Conservation (phyloP, 768 basidiomycete genomes). For the Amanita muscaria region DNA sequence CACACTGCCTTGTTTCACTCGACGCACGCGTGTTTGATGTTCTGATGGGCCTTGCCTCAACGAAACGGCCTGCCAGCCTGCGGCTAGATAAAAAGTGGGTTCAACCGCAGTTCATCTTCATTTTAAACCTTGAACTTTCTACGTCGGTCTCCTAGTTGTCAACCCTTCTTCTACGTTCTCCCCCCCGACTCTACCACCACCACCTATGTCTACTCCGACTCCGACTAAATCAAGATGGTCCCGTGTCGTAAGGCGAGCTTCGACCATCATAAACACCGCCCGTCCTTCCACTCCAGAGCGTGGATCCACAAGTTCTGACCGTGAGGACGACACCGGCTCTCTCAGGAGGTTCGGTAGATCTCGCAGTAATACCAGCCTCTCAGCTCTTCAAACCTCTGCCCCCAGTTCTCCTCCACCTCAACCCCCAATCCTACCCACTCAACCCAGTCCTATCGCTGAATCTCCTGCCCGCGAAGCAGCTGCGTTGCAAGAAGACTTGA, state of each 20-base stretch:
- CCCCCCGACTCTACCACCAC: too few species aligned
- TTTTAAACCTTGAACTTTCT: not conserved
- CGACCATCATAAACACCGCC: constrained; percentile 35
- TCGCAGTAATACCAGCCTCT: constrained; percentile 6
- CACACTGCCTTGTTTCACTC: too few species aligned
- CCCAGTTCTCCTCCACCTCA: constrained; percentile 18
- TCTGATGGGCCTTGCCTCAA: constrained; percentile 38
- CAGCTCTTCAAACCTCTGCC: constrained; percentile 9
- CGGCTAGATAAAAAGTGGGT: constrained; percentile 26
- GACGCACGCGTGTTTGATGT: too few species aligned
- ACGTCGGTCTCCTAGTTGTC: not conserved
- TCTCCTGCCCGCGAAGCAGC: constrained; percentile 55
- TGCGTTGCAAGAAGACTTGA: constrained; percentile 19
- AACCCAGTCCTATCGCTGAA: constrained; percentile 63
- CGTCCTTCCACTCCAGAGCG: constrained; percentile 25
- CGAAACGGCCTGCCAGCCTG: constrained; percentile 36
- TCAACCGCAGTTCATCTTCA: not conserved
- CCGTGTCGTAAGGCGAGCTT: too few species aligned
- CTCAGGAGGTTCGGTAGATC: constrained; percentile 16
- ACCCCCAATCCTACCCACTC: constrained; percentile 14
- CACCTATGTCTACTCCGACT: too few species aligned
- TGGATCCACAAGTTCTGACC: constrained; percentile 16
- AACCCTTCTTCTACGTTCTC: constrained; percentile 13
- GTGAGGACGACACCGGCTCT: constrained; percentile 19
- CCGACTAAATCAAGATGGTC: too few species aligned